Percentiles rank a stretch among this genome's conserved stretches.
phyloP scores from a whole-genome alignment of 75 land plant genomes.

The Cunninghamia lanceolata region DNA sequence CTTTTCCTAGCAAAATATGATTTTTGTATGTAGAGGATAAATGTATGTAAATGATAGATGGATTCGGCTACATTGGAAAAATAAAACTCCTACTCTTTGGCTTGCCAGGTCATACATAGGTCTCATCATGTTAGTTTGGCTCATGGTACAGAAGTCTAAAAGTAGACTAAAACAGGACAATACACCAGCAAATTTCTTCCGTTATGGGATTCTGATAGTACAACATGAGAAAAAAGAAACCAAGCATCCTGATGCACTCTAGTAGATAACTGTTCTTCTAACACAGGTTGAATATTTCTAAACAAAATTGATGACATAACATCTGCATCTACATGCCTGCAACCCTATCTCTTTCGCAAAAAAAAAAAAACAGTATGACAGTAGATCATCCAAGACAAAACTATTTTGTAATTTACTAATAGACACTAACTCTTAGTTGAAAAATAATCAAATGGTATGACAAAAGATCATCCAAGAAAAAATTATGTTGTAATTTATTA shows the following conservation, averaged over 20 bases:
- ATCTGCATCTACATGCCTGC: background rate
- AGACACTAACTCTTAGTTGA: too few relatives aligned
- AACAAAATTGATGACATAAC: background rate
- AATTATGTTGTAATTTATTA: too few relatives aligned
- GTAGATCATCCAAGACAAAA: background rate
- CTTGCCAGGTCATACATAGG: background rate
- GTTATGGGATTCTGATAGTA: background rate
- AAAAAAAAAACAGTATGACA: background rate
- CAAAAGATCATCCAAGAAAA: too few relatives aligned
- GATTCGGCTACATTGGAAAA: background rate
- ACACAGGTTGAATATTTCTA: background rate
- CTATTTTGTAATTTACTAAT: too few relatives aligned
- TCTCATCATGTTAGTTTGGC: background rate
- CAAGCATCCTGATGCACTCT: background rate
- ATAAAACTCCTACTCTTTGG: background rate
- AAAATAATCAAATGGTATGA: too few relatives aligned
- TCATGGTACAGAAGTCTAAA: background rate
- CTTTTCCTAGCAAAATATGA: background rate
- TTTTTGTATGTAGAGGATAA: background rate
- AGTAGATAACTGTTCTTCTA: too few relatives aligned
- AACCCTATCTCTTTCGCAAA: too few relatives aligned
- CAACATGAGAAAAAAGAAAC: too few relatives aligned
- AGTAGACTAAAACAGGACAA: too few relatives aligned
- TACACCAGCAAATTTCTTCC: background rate
- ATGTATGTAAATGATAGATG: background rate